Evolutionary conservation across 495 filamentous ascomycete genomes (phyloP), one percentile per base, ranked within the genome.

Genomic region (Arthonia radiata): DNA sequence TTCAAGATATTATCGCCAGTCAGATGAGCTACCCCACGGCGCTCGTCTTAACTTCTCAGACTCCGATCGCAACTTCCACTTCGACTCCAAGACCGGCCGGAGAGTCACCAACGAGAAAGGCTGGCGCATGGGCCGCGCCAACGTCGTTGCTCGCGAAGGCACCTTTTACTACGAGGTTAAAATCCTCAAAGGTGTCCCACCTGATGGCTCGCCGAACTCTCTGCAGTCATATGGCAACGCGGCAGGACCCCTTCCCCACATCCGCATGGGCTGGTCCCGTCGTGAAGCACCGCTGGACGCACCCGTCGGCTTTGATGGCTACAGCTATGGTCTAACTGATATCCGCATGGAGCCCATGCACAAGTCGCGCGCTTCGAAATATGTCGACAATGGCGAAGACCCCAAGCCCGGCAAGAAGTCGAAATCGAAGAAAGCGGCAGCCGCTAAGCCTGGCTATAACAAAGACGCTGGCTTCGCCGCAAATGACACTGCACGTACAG

Each of bases 101-200:
- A 59, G 65, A 15, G 52, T 80, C 30, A 75, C 73, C 0, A 74
- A 73, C 13, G 64, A 79, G 27, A 82, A 81, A 43, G 76, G 77
- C 1, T 86, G 73, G 48, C 54, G 76, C 12, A 76, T 78, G 63
- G 67, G 71, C 0, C 68, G 82, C 24, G 80, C 78, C 8, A 99
- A 94, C 42, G 75, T 94, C 0, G 74, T 74, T 18, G 75, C 78
- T 4, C 55, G 89, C n/a, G 77, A 93, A 48, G 89, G 89, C 1
- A 59, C 74, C 11, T 81, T 71, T 53, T 99, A 90, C 42, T 94
- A 77, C 54, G 89, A 99, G 48, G 81, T 82, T 44, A 79, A 74
- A 34, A 65, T 99, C 23, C 62, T 81, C 6, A 70, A 64, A 28
- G 72, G 73, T 4, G 55, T 71, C 24, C 64, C 67, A 1, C 50